phyloP scores from a whole-genome alignment of 129 eudicot genomes.

The Pittosporum tobira region DNA sequence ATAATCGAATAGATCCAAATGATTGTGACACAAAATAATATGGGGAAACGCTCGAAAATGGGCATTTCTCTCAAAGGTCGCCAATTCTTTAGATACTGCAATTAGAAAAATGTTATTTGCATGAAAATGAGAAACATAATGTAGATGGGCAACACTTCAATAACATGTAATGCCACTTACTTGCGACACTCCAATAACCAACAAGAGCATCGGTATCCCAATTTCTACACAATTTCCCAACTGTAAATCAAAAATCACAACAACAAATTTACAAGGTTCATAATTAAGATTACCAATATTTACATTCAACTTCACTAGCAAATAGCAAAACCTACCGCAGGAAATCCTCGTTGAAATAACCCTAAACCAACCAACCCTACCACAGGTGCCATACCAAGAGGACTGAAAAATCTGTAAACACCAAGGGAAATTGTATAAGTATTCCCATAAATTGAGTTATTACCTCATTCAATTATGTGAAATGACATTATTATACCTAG shows the following conservation, averaged over 20 bases:
- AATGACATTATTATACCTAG: conserved; percentile 44
- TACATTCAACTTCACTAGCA: background rate
- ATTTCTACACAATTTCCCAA: conserved; percentile 90
- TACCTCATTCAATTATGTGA: background rate
- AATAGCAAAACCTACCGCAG: conserved; percentile 45
- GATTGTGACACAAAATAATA: conserved; percentile 55
- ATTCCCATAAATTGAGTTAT: background rate
- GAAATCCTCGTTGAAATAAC: conserved; percentile 85
- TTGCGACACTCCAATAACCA: conserved; percentile 87
- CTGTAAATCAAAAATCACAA: conserved; percentile 31
- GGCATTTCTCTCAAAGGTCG: conserved; percentile 72
- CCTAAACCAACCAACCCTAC: conserved; percentile 98
- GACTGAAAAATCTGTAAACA: conserved; percentile 78
- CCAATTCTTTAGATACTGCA: conserved; percentile 89
- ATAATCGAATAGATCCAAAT: conserved; percentile 79
- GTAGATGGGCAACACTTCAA: background rate
- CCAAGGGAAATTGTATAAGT: background rate
- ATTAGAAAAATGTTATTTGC: conserved; percentile 18
- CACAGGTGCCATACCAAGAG: conserved; percentile 99
- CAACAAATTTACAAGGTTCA: background rate
- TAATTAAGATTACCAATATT: conserved; percentile 4
- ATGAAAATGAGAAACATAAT: background rate
- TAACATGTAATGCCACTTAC: conserved; percentile 25
- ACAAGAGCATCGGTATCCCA: conserved; percentile 87
- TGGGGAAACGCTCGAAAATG: conserved; percentile 87